Conservation (phyloP, 305 asterid genomes). For the Ruellia speciosa region DNA sequence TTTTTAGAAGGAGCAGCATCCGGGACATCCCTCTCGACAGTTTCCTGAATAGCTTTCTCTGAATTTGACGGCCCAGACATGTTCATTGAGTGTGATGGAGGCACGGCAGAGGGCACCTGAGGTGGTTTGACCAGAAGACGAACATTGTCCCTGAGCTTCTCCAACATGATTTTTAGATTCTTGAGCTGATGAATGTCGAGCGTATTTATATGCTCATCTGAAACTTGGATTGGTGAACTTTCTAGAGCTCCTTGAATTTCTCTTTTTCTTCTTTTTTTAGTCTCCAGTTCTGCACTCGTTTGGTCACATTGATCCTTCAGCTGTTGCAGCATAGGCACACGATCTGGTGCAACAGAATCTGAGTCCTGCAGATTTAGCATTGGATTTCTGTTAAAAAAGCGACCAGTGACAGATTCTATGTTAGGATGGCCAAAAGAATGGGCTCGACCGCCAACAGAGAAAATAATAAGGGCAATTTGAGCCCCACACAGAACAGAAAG, state of each 20-base stretch:
- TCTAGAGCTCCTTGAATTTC: constrained; percentile 28
- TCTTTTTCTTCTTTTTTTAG: constrained; percentile 20
- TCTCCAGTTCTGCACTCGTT: constrained; percentile 22
- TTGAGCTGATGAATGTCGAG: constrained; percentile 20
- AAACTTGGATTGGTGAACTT: constrained; percentile 3
- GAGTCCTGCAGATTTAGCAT: constrained; percentile 17
- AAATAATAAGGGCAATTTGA: constrained; percentile 35
- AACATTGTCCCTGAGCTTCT: constrained; percentile 24
- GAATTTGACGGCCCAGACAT: not conserved
- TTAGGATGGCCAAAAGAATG: constrained; percentile 41
- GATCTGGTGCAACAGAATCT: constrained; percentile 5
- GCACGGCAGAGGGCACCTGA: not conserved
- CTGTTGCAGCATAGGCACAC: constrained; percentile 19
- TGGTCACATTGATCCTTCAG: constrained; percentile 28
- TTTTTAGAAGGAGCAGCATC: not conserved
- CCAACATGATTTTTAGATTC: constrained; percentile 25
- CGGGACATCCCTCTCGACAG: not conserved
- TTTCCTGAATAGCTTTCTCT: not conserved
- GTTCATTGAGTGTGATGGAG: not conserved
- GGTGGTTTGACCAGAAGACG: constrained; percentile 4
- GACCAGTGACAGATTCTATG: constrained; percentile 23
- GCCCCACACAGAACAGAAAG: constrained; percentile 42
- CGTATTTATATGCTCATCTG: constrained; percentile 22
- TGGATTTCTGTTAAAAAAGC: constrained; percentile 12
- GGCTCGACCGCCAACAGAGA: constrained; percentile 37